Evolutionary conservation across 257 asterid genomes (phyloP).

Genomic region (Primulina tabacum): DNA sequence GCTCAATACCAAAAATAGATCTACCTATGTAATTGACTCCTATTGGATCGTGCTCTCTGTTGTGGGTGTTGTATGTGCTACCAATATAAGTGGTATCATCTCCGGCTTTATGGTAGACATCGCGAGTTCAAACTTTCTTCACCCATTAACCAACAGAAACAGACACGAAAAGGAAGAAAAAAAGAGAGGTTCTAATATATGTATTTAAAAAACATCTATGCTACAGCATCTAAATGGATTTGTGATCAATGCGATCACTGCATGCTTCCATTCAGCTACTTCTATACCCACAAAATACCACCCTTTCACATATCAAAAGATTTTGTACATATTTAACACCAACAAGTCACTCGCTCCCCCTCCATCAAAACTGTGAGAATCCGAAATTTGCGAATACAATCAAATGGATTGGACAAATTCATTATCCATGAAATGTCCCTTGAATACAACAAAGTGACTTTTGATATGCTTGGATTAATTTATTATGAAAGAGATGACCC

Average conservation of each 20-base stretch:
- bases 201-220: background rate
- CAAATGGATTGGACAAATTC: too few relatives aligned
- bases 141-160: too few relatives aligned
- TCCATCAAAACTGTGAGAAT: background rate
- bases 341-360: background rate
- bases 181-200: background rate
- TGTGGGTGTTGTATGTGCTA: too few relatives aligned
- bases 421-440: too few relatives aligned
- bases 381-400: too few relatives aligned
- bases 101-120: too few relatives aligned
- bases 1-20: too few relatives aligned
- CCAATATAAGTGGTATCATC: background rate
- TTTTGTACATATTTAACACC: slow-evolving; percentile 18
- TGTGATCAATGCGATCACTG: background rate
- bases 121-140: too few relatives aligned
- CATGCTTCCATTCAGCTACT: background rate
- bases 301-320: slow-evolving; percentile 13
- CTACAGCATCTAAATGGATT: background rate
- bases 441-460: too few relatives aligned
- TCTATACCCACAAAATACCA: background rate
- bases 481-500: too few relatives aligned
- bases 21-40: background rate
- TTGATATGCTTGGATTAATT: too few relatives aligned
- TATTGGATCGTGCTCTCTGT: too few relatives aligned
- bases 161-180: background rate